Evolutionary conservation across 139 green algal genomes (phyloP).

Genomic region (Volvox africanus): DNA sequence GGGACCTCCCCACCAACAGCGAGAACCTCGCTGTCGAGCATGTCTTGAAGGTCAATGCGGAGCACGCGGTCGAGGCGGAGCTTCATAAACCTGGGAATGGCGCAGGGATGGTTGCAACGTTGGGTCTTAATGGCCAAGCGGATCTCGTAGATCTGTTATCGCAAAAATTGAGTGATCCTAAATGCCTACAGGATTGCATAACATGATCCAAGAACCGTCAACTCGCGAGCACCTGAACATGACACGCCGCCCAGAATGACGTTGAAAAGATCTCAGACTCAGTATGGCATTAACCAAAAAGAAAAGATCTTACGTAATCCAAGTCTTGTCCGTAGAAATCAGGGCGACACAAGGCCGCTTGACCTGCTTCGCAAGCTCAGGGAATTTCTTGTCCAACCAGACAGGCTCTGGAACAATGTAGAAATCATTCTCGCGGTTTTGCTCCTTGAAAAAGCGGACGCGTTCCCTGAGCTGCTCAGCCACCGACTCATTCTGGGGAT

Average conservation of each 20-base stretch:
- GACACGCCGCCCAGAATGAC: background rate
- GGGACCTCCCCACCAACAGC: conserved; percentile 71
- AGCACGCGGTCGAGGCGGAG: conserved; percentile 92
- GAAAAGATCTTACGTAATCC: conserved; percentile 82
- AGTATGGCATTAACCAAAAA: background rate
- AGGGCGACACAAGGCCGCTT: conserved; percentile 84
- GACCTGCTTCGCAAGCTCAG: conserved; percentile 81
- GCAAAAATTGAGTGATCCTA: background rate
- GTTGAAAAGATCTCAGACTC: background rate
- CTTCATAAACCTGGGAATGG: conserved; percentile 90
- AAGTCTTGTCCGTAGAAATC: conserved; percentile 89
- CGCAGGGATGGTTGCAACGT: background rate
- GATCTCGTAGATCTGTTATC: background rate
- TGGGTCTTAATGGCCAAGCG: background rate
- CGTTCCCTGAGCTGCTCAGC: conserved; percentile 92
- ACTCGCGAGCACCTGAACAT: background rate
- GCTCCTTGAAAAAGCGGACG: conserved; percentile 77
- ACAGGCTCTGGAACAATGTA: conserved; percentile 83
- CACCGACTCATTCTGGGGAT: conserved; percentile 92
- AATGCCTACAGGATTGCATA: background rate
- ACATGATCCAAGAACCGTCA: background rate
- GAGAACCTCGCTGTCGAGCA: conserved; percentile 72
- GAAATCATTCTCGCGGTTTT: conserved; percentile 76
- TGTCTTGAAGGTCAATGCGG: conserved; percentile 74
- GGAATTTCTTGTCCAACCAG: conserved; percentile 89